Percentiles rank a stretch among this genome's conserved stretches.
phyloP scores from a whole-genome alignment of 164 flowering plant genomes.

The Sextonia rubra region DNA sequence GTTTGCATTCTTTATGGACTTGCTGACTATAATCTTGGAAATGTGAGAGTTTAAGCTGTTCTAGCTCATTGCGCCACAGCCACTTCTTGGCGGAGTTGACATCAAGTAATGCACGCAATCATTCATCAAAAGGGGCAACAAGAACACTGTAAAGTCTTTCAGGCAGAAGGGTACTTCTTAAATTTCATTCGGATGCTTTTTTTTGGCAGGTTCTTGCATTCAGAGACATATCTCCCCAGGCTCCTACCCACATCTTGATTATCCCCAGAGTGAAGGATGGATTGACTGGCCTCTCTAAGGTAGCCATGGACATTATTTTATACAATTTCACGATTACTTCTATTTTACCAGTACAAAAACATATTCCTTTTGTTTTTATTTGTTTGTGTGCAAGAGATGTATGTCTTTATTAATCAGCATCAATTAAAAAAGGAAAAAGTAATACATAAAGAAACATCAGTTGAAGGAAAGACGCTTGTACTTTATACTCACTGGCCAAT shows the following conservation, averaged over 20 bases:
- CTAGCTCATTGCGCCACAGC: too few relatives aligned
- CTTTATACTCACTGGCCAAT: neutral
- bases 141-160: too few relatives aligned
- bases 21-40: too few relatives aligned
- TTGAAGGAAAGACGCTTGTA: neutral
- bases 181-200: neutral
- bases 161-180: too few relatives aligned
- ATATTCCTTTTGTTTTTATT: too few relatives aligned
- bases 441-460: neutral
- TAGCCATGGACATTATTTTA: slow-evolving; percentile 16
- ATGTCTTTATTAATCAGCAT: neutral
- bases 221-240: slow-evolving; percentile 86
- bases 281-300: slow-evolving; percentile 78
- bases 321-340: neutral
- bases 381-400: neutral
- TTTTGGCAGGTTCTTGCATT: slow-evolving; percentile 77
- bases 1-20: too few relatives aligned
- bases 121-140: too few relatives aligned
- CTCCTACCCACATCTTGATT: slow-evolving; percentile 79
- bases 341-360: neutral
- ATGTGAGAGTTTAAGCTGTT: too few relatives aligned
- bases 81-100: too few relatives aligned
- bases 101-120: too few relatives aligned
- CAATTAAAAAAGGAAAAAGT: too few relatives aligned
- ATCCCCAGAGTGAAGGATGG: slow-evolving; percentile 91